Conservation (phyloP, 116 monocot genomes). For the Zostera marina region DNA sequence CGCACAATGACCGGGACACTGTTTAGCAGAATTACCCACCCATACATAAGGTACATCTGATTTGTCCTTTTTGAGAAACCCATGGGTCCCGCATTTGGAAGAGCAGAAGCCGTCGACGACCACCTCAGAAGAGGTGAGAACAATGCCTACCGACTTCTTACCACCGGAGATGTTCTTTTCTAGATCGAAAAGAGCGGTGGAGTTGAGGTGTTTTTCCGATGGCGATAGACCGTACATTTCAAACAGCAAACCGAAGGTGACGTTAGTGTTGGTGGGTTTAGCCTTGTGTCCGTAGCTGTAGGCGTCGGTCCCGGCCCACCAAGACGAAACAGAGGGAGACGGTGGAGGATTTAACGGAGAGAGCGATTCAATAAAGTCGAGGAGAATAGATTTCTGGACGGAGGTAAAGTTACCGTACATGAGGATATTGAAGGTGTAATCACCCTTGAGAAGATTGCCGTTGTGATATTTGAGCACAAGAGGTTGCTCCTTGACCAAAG, state of each 20-base stretch:
- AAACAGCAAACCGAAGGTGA: background rate
- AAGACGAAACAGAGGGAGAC: slow-evolving; percentile 28
- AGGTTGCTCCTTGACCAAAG: slow-evolving; percentile 14
- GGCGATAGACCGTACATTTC: background rate
- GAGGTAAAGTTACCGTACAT: slow-evolving; percentile 36
- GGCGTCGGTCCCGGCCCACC: slow-evolving; percentile 14
- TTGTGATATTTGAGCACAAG: slow-evolving; percentile 31
- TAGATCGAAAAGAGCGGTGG: background rate
- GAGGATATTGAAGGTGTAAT: slow-evolving; percentile 25
- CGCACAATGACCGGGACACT: too few relatives aligned
- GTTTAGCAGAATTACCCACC: too few relatives aligned
- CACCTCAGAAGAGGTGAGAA: slow-evolving; percentile 13
- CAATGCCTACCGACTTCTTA: background rate
- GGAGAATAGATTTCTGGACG: slow-evolving; percentile 14
- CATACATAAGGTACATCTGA: too few relatives aligned
- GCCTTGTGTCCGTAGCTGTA: slow-evolving; percentile 3
- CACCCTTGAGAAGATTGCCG: slow-evolving; percentile 23
- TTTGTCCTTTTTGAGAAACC: slow-evolving; percentile 2
- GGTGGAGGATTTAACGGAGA: slow-evolving; percentile 1
- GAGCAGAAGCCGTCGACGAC: slow-evolving; percentile 19
- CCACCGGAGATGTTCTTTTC: background rate
- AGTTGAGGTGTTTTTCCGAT: background rate
- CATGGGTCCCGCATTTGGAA: slow-evolving; percentile 10
- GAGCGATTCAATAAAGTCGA: slow-evolving; percentile 36
- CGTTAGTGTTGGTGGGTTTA: slow-evolving; percentile 3